Evolutionary conservation across 2,329 filamentous ascomycete species (phyloP).

Genomic region (Venturia oleaginea): DNA sequence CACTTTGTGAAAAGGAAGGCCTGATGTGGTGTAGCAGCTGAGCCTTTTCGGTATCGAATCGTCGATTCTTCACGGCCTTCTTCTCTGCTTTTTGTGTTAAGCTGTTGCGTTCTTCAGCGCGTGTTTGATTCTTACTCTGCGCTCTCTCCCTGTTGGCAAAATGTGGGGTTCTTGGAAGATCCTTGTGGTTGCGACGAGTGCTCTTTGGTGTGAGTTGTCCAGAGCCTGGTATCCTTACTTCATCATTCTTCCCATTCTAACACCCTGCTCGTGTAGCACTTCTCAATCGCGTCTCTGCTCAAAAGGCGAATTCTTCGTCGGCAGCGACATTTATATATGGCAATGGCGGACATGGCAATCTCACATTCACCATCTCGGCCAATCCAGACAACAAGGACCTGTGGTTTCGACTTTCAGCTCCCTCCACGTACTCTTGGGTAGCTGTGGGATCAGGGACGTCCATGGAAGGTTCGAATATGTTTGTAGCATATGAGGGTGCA

Average conservation of each 20-base stretch:
- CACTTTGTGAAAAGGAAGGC: neutral
- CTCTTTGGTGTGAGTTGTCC: neutral
- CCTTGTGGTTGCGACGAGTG: neutral
- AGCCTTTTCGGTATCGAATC: neutral
- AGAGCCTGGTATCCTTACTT: neutral
- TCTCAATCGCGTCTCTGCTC: neutral
- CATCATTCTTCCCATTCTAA: neutral
- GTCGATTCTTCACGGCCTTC: neutral
- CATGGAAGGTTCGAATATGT: constrained; percentile 44
- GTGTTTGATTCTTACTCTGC: neutral
- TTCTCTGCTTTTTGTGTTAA: too few relatives aligned
- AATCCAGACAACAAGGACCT: constrained; percentile 34
- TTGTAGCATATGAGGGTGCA: constrained; percentile 45
- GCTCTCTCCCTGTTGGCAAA: neutral
- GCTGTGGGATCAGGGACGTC: constrained; percentile 46
- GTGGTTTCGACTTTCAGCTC: constrained; percentile 46
- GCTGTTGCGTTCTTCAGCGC: too few relatives aligned
- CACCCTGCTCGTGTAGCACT: neutral
- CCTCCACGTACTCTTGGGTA: constrained; percentile 40
- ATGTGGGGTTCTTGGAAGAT: neutral
- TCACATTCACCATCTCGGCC: constrained; percentile 19
- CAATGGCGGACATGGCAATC: constrained; percentile 16
- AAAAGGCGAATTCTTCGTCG: neutral
- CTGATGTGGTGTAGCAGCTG: neutral
- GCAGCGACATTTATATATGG: constrained; percentile 3